phyloP scores from a whole-genome alignment of 768 basidiomycete species.

The Tricholoma saponaceum region DNA sequence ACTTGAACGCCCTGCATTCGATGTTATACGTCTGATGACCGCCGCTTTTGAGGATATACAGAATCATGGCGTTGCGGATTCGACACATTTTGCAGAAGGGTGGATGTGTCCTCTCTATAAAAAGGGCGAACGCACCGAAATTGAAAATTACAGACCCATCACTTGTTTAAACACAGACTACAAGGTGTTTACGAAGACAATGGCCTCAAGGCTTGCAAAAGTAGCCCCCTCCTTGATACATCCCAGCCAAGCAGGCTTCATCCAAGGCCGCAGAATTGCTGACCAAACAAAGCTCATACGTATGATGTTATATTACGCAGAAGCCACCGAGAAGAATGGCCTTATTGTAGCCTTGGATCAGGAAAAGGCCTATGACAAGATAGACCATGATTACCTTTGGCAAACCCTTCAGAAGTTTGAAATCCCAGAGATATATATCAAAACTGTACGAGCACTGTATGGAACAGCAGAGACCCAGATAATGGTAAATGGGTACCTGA shows the following conservation, averaged over 20 bases:
- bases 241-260: slow-evolving; percentile 36
- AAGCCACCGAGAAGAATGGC: slow-evolving; percentile 18
- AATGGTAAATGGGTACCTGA: slow-evolving; percentile 7
- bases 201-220: slow-evolving; percentile 18
- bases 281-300: slow-evolving; percentile 28
- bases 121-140: slow-evolving; percentile 26
- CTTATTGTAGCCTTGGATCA: slow-evolving; percentile 30
- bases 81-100: slow-evolving; percentile 22
- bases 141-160: slow-evolving; percentile 34
- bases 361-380: slow-evolving; percentile 37
- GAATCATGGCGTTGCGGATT: slow-evolving; percentile 8
- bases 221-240: slow-evolving; percentile 24
- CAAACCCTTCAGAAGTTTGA: slow-evolving; percentile 10
- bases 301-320: slow-evolving; percentile 20
- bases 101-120: slow-evolving; percentile 39
- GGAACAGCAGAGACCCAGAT: neutral
- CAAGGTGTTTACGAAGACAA: slow-evolving; percentile 25
- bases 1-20: slow-evolving; percentile 1
- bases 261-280: slow-evolving; percentile 25
- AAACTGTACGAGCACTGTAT: neutral
- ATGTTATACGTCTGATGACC: slow-evolving; percentile 11
- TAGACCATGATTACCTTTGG: slow-evolving; percentile 29
- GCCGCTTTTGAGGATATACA: slow-evolving; percentile 25
- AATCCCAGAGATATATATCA: neutral
- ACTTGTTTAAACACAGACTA: slow-evolving; percentile 33